Base-by-base conservation (phyloP, 257 asterid species). In the Capsicum rhomboideum region DNA sequence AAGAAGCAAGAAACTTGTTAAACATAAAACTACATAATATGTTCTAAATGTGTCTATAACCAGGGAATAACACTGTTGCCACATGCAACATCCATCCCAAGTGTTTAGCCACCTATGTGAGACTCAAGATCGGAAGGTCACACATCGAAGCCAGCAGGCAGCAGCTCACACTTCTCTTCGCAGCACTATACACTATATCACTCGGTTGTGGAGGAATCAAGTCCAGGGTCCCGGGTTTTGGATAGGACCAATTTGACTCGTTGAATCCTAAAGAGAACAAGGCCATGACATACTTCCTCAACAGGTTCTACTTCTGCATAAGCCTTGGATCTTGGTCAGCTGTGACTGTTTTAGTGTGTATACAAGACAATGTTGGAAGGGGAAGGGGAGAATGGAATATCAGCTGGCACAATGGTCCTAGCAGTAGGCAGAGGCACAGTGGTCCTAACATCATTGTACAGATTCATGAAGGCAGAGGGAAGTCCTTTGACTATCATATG, bases 341-440 rank as follows among this genome's bases (percentile, higher is more conserved):
- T 16, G 55, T 66, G 52, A 67, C 85, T 2, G 82, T 83, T 0
- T 18, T 83, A 10, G 82, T 83, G 44, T 83, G 44, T 46, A 83
- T 83, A 68, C 85, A 83, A 55, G 82, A 71, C 42, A 68, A 83
- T 44, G 82, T 83, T 21, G 85, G 85, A 5, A 71, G 82, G 74
- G 82, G 82, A 16, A 55, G 72, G 82, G 82, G 85, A 8, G 40
- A 34, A 63, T 17, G 85, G 82, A 1, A 53, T 69, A 28, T 79
- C 85, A 6, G 55, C 85, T n/a, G 85, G 44, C 10, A 28, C 81
- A 59, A 34, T 83, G 55, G 82, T 46, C 9, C 44, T 83, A 29
- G 80, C n/a, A n/a, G n/a, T n/a, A n/a, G n/a, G n/a, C n/a, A n/a
- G n/a, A n/a, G n/a, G n/a, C 10, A 28, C 81, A 59, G n/a, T 83